Conservation (phyloP, 768 basidiomycete species). For the Mycena belliarum region DNA sequence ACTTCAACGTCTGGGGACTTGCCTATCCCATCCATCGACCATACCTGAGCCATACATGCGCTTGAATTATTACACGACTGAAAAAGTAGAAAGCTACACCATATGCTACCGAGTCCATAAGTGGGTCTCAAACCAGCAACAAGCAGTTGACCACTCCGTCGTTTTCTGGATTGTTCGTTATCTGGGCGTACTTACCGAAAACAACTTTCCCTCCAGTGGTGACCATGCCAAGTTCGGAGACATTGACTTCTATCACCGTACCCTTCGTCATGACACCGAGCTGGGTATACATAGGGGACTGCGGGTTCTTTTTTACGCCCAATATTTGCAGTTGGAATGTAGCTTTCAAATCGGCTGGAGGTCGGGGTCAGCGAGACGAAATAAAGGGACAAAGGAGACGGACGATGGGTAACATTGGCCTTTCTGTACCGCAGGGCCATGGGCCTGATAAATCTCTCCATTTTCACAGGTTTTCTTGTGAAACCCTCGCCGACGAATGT, state of each 20-base stretch:
- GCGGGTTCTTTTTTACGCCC: slow-evolving; percentile 99
- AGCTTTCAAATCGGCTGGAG: slow-evolving; percentile 89
- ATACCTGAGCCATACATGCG: background rate
- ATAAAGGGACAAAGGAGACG: slow-evolving; percentile 25
- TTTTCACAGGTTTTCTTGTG: slow-evolving; percentile 97
- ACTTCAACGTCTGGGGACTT: no score
- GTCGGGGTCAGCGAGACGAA: background rate
- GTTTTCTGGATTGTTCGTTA: slow-evolving; percentile 94
- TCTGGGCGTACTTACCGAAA: slow-evolving; percentile 90
- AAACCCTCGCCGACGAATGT: slow-evolving; percentile 99
- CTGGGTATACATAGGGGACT: slow-evolving; percentile 97
- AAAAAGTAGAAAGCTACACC: slow-evolving; percentile 16
- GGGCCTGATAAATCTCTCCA: slow-evolving; percentile 96
- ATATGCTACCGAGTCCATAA: background rate
- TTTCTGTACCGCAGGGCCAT: slow-evolving; percentile 98
- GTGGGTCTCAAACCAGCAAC: no score
- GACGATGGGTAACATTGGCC: slow-evolving; percentile 98
- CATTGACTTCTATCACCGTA: slow-evolving; percentile 97
- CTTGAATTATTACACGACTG: background rate
- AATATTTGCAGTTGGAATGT: slow-evolving; percentile 98
- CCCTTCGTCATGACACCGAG: slow-evolving; percentile 98
- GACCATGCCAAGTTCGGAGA: slow-evolving; percentile 97
- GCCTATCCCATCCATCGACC: no score
- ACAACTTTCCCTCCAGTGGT: slow-evolving; percentile 96
- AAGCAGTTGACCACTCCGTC: slow-evolving; percentile 86